A percentile compares a stretch with the other conserved stretches of the same genome.
Conservation (phyloP, 2,329 filamentous ascomycete genomes). For the Diatrype stigma region DNA sequence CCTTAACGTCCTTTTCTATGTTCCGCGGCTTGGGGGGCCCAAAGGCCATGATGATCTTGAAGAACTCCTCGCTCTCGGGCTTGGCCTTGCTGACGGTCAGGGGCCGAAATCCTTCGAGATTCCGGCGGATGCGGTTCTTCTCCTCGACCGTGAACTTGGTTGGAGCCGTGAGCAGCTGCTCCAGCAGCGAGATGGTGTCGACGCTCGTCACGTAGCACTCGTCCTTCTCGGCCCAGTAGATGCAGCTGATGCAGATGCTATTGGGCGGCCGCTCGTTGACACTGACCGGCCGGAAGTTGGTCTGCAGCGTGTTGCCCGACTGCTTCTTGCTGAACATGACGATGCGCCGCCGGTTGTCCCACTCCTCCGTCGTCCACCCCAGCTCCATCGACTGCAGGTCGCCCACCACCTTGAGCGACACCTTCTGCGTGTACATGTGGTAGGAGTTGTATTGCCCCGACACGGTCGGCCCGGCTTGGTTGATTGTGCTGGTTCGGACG, state of each 20-base stretch:
- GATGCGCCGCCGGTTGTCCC: slow-evolving; percentile 72
- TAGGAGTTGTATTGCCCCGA: slow-evolving; percentile 67
- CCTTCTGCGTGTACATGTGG: slow-evolving; percentile 78
- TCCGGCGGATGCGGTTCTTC: slow-evolving; percentile 95
- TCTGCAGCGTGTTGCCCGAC: slow-evolving; percentile 73
- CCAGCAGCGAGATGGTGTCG: slow-evolving; percentile 91
- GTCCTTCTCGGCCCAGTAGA: slow-evolving; percentile 88
- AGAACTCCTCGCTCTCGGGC: slow-evolving; percentile 90
- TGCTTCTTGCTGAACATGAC: slow-evolving; percentile 86
- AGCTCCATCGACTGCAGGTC: slow-evolving; percentile 81
- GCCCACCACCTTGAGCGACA: slow-evolving; percentile 76
- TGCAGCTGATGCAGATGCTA: slow-evolving; percentile 94
- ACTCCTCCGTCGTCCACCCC: slow-evolving; percentile 80
- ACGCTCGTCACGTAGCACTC: slow-evolving; percentile 95
- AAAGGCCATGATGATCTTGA: slow-evolving; percentile 98
- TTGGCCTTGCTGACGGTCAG: slow-evolving; percentile 92
- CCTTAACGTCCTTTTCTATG: slow-evolving; percentile 99
- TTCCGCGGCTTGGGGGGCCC: slow-evolving; percentile 92
- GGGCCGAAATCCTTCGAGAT: slow-evolving; percentile 90
- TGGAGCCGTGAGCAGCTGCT: slow-evolving; percentile 73
- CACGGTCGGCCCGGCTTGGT: slow-evolving; percentile 31
- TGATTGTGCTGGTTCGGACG: slow-evolving; percentile 53
- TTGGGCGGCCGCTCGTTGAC: slow-evolving; percentile 75
- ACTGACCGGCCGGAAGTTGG: slow-evolving; percentile 74
- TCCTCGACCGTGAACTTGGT: slow-evolving; percentile 91